Base-by-base conservation (phyloP, 2,329 filamentous ascomycete species). In the Camptophora hylomeconis region DNA sequence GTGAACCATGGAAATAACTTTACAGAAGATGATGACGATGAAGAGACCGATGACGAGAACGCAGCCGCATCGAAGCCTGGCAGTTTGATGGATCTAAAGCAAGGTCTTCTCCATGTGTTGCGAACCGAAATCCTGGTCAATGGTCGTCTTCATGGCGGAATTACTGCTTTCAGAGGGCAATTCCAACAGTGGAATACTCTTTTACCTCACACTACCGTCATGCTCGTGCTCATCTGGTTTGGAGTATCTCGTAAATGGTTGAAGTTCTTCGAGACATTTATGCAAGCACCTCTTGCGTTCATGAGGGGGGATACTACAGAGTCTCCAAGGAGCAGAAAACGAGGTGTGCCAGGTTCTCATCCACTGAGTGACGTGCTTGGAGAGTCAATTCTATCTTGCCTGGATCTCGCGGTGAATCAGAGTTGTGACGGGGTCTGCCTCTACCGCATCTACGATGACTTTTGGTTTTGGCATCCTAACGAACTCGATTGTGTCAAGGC, bases 381-480 rank as follows among this genome's bases (percentile, higher is more conserved):
- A 0, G 75, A 80, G 45, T 51, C 59, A 0, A 53, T 74, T 0
- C 51, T 80, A 0, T 79, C 79, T 42, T 72, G 68, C 35, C 63
- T 79, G 40, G 75, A 79, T 43, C 72, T 71, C 42, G 60, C 72
- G 0, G 62, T 79, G 31, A 78, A 76, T 32, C 63, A 68, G 34
- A 30, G 39, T 20, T 15, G 17, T n/a, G 37, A 54, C 5, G 71
- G 71, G 0, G 52, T 55, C 2, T 55, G 61, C n/a, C 49, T 78
- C 7, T 73, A 73, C 46, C 67, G 75, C 8, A 56, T 76, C 20
- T 65, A 75, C 28, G 74, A 77, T 37, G 72, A 78, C 38, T 58
- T 77, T 28, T 79, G 72, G 73, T 72, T 77, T 45, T 78, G 72
- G 72, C 63, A 65, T 6, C 57, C 69, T 5, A 63, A 72, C 26